Conservation (phyloP, 164 flowering plant genomes). For the Vitis amurensis region DNA sequence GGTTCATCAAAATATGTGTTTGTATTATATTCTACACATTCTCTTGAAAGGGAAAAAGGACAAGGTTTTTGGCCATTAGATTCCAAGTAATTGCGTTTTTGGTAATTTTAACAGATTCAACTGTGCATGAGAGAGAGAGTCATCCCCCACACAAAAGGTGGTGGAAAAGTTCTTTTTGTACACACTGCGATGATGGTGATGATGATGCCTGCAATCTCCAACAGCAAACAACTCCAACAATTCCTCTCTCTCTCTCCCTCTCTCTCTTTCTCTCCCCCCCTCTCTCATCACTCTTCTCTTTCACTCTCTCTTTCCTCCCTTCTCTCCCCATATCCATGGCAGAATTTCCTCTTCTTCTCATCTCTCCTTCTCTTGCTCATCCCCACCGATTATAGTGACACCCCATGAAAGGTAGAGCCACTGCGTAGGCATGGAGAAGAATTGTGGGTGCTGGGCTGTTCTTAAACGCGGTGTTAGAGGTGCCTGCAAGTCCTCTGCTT, state of each 20-base stretch:
- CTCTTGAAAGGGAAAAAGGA: too few relatives aligned
- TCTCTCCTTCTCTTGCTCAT: conserved; percentile 5
- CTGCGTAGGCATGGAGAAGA: conserved; percentile 34
- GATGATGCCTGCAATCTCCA: conserved; percentile 54
- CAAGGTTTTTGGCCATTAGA: too few relatives aligned
- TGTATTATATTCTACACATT: too few relatives aligned
- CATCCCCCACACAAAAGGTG: conserved; percentile 41
- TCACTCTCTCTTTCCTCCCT: conserved; percentile 10
- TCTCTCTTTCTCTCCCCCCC: too few relatives aligned
- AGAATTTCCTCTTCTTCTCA: conserved; percentile 3
- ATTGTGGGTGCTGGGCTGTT: conserved; percentile 84
- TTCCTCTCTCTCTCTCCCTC: conserved; percentile 3
- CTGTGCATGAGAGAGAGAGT: conserved; percentile 17
- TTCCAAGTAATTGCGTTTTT: background rate
- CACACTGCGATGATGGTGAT: conserved; percentile 61
- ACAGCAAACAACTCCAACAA: conserved; percentile 24
- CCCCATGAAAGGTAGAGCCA: conserved; percentile 20
- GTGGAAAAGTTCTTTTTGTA: conserved; percentile 74
- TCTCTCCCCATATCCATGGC: conserved; percentile 9
- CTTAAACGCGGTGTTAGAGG: conserved; percentile 51
- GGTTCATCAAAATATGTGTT: too few relatives aligned
- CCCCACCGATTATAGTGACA: conserved; percentile 9
- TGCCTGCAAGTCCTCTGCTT: conserved; percentile 54
- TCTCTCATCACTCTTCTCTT: conserved; percentile 14
- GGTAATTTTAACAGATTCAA: conserved; percentile 7